A percentile compares a stretch with the other conserved stretches of the same genome.
These are phyloP conservation scores for Hypoxylon fuscum DNA, from an alignment of 495 filamentous ascomycete genomes.

Conservation along the genomic window DNA sequence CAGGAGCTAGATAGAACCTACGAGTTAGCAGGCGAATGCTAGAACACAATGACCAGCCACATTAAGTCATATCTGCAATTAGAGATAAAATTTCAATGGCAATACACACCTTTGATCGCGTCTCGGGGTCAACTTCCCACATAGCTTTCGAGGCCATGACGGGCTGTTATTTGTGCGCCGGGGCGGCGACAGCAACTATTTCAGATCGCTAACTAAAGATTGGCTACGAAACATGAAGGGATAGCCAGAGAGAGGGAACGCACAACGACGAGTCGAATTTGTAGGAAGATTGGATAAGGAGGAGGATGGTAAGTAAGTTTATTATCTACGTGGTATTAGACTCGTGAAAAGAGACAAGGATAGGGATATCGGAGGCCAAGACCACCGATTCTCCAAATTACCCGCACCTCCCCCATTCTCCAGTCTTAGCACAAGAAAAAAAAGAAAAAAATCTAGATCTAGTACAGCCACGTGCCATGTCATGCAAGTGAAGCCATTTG, in stretches of 20 bases:
- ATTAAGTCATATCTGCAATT: constrained; percentile 3
- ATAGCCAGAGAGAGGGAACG: constrained; percentile 1
- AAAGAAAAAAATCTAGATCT: not conserved
- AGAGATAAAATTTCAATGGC: not conserved
- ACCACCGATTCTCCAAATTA: constrained; percentile 16
- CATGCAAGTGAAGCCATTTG: not conserved
- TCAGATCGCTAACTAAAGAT: constrained; percentile 1
- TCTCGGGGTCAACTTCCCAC: constrained; percentile 99
- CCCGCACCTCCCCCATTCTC: not conserved
- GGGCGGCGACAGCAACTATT: not conserved
- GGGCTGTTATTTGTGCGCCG: constrained; percentile 28
- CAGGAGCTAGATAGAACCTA: constrained; percentile 66
- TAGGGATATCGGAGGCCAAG: constrained; percentile 37
- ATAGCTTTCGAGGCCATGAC: constrained; percentile 66
- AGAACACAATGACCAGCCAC: not conserved
- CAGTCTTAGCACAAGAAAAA: constrained; percentile 1
- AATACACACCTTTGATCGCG: constrained; percentile 79
- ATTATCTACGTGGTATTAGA: constrained; percentile 26
- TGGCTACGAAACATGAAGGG: constrained; percentile 22
- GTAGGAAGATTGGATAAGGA: not conserved
- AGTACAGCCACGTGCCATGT: not conserved
- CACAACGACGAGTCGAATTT: not conserved
- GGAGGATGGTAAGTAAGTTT: not conserved
- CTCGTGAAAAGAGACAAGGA: constrained; percentile 15
- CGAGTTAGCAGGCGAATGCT: constrained; percentile 16